phyloP scores from a whole-genome alignment of 1,284 basidiomycete genomes.

The Leccinum ponderosum region DNA sequence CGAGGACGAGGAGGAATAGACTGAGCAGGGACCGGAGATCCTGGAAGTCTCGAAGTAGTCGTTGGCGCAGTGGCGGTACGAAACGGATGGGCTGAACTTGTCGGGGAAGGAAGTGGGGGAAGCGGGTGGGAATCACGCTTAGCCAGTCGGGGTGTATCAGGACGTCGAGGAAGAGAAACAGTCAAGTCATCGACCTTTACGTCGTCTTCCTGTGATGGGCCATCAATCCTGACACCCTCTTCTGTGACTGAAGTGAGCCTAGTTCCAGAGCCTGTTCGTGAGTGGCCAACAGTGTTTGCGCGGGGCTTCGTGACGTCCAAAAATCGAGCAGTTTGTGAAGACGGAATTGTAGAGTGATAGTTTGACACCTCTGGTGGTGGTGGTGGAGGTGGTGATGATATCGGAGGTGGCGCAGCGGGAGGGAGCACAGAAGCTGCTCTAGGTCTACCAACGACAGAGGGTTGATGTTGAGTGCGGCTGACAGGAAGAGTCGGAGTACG shows the following conservation, averaged over 20 bases:
- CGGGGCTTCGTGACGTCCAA: constrained; percentile 44
- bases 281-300: constrained; percentile 52
- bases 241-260: constrained; percentile 62
- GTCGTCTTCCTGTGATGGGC: constrained; percentile 27
- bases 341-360: constrained; percentile 26
- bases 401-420: constrained; percentile 65
- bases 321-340: constrained; percentile 31
- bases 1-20: constrained; percentile 50
- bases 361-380: constrained; percentile 45
- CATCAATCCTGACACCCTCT: constrained; percentile 47
- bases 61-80: constrained; percentile 33
- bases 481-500: constrained; percentile 30
- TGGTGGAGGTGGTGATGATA: constrained; percentile 60
- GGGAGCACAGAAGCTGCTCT: constrained; percentile 62
- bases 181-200: constrained; percentile 26
- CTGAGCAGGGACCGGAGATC: constrained; percentile 45
- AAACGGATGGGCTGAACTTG: constrained; percentile 27
- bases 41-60: constrained; percentile 39
- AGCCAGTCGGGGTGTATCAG: constrained; percentile 39
- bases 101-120: constrained; percentile 62
- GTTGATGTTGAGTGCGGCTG: constrained; percentile 30
- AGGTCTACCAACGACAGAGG: constrained; percentile 38
- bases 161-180: constrained; percentile 28
- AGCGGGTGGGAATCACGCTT: constrained; percentile 62
- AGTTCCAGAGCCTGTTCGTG: constrained; percentile 55